Conservation (phyloP, 768 basidiomycete species). For the Naganishia antarctica region DNA sequence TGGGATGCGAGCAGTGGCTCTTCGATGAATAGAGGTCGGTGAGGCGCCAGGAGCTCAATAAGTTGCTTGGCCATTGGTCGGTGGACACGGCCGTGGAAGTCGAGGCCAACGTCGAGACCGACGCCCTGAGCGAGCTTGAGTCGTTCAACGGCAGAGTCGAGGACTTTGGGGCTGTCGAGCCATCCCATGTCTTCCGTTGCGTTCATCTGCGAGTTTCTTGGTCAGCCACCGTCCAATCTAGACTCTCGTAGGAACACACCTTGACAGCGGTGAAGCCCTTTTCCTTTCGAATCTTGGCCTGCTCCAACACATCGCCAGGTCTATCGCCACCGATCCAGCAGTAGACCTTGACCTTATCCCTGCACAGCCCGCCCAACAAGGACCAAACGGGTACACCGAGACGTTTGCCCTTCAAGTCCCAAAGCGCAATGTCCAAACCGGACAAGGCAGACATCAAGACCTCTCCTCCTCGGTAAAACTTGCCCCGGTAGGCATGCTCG, state of each 20-base stretch:
- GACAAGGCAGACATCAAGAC: slow-evolving; percentile 60
- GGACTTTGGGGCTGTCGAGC: slow-evolving; percentile 45
- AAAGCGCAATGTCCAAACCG: slow-evolving; percentile 39
- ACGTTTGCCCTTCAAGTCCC: slow-evolving; percentile 56
- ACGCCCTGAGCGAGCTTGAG: slow-evolving; percentile 37
- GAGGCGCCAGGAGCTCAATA: slow-evolving; percentile 42
- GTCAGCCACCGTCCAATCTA: background rate
- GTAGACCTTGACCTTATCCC: slow-evolving; percentile 52
- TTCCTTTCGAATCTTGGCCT: slow-evolving; percentile 45
- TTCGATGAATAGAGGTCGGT: slow-evolving; percentile 47
- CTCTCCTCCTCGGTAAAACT: slow-evolving; percentile 69
- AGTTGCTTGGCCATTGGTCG: slow-evolving; percentile 48
- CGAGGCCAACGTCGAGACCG: slow-evolving; percentile 46
- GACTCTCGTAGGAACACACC: slow-evolving; percentile 33
- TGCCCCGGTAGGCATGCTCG: slow-evolving; percentile 61
- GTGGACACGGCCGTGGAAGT: slow-evolving; percentile 48
- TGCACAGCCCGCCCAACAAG: slow-evolving; percentile 65
- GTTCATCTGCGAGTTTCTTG: slow-evolving; percentile 21
- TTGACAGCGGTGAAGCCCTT: slow-evolving; percentile 48
- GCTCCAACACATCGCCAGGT: slow-evolving; percentile 44
- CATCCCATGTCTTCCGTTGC: slow-evolving; percentile 40
- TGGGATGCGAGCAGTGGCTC: slow-evolving; percentile 46
- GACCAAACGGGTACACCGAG: slow-evolving; percentile 63
- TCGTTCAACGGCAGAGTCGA: slow-evolving; percentile 44
- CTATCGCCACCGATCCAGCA: slow-evolving; percentile 51